Percentiles rank a stretch among this genome's conserved stretches.
Conservation (phyloP, 257 asterid genomes). For the Solanum chiquidenum region DNA sequence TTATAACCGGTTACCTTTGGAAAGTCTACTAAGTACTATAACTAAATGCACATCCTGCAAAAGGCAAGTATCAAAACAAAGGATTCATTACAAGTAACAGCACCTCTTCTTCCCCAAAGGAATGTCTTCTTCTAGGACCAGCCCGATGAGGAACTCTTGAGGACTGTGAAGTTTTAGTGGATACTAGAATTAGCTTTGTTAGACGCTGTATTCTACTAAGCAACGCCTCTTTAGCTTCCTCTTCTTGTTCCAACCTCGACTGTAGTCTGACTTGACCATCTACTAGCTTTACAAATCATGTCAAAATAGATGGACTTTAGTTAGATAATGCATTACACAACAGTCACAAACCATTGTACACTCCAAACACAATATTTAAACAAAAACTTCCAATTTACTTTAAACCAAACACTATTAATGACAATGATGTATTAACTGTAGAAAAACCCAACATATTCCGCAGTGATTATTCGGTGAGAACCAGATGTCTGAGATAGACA, state of each 20-base stretch:
- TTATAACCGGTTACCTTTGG: neutral
- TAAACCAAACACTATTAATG: neutral
- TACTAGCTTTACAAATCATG: constrained; percentile 70
- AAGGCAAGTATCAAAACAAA: constrained; percentile 9
- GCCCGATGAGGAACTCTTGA: constrained; percentile 66
- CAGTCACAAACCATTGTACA: neutral
- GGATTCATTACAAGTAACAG: neutral
- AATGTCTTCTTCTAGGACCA: constrained; percentile 84
- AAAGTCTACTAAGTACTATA: neutral
- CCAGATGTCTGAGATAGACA: neutral
- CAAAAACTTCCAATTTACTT: neutral
- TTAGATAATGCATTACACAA: neutral
- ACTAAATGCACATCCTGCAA: constrained; percentile 8
- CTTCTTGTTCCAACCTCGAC: constrained; percentile 98
- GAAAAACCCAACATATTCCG: neutral
- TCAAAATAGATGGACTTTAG: constrained; percentile 1
- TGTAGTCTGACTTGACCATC: constrained; percentile 98
- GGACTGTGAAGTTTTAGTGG: constrained; percentile 75
- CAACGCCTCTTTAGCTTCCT: constrained; percentile 97
- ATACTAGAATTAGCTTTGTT: constrained; percentile 89
- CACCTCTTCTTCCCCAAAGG: constrained; percentile 99
- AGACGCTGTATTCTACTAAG: constrained; percentile 94
- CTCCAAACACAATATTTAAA: neutral
- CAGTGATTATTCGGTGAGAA: neutral
- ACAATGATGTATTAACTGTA: neutral